phyloP scores from a whole-genome alignment of 352 stramenopile genomes.

The Phytophthora sojae region DNA sequence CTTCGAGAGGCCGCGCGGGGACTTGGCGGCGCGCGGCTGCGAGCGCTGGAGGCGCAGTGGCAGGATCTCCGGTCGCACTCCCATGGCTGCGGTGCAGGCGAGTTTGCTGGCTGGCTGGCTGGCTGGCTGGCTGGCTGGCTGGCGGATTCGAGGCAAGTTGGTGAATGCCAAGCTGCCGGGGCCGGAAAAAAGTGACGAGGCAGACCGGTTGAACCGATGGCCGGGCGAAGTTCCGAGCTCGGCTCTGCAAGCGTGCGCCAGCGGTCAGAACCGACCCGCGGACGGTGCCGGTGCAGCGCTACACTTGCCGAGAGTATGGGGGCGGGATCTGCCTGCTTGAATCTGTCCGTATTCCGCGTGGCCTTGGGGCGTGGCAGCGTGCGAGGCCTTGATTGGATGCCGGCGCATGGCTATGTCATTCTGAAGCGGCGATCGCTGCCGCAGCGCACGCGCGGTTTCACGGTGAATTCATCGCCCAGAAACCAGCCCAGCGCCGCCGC shows the following conservation, averaged over 20 bases:
- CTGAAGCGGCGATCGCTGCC: conserved; percentile 16
- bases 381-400: conserved; percentile 16
- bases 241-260: conserved; percentile 21
- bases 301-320: conserved; percentile 33
- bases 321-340: conserved; percentile 13
- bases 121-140: too few species aligned
- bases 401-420: conserved; percentile 11
- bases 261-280: conserved; percentile 12
- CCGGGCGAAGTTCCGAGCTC: conserved; percentile 4
- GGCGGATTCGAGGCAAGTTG: conserved; percentile 19
- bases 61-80: conserved; percentile 33
- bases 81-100: conserved; percentile 28
- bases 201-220: conserved; percentile 28
- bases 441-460: too few species aligned
- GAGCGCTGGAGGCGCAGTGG: conserved; percentile 34
- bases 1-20: conserved; percentile 34
- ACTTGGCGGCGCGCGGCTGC: conserved; percentile 27
- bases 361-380: conserved; percentile 5
- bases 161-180: conserved; percentile 31
- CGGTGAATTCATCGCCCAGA: conserved; percentile 14
- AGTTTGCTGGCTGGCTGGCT: background rate
- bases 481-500: conserved; percentile 8
- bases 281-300: conserved; percentile 14
- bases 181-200: conserved; percentile 46
- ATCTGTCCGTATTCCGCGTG: conserved; percentile 19